Conservation (phyloP, 108 stramenopile species). For the Fragilaria radians region DNA sequence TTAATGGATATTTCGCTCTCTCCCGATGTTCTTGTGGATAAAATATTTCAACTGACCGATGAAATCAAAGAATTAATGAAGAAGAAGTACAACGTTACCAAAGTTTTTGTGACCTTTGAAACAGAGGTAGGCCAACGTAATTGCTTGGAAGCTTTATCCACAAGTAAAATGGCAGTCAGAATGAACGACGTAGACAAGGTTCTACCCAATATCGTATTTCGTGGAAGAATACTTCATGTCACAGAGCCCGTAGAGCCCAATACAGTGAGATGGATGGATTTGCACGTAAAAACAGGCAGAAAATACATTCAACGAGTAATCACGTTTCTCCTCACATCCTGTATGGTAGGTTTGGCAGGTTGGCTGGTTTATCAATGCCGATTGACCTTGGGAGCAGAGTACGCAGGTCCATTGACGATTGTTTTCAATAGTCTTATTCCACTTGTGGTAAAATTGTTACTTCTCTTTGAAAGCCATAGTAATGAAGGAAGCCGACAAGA, state of each 20-base stretch:
- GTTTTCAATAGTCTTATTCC: conserved; percentile 59
- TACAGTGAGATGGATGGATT: conserved; percentile 53
- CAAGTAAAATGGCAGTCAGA: conserved; percentile 32
- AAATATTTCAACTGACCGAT: conserved; percentile 26
- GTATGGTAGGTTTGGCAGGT: conserved; percentile 35
- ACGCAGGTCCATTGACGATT: conserved; percentile 29
- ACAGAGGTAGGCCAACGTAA: conserved; percentile 70
- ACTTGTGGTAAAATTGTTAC: conserved; percentile 40
- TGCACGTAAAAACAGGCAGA: conserved; percentile 12
- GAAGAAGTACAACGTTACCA: conserved; percentile 40
- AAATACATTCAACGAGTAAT: conserved; percentile 25
- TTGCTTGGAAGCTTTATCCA: conserved; percentile 44
- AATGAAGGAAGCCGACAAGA: conserved; percentile 52
- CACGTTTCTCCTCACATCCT: conserved; percentile 37
- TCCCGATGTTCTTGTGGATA: conserved; percentile 30
- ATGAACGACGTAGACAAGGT: conserved; percentile 28
- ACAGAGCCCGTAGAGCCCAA: conserved; percentile 54
- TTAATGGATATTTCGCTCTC: conserved; percentile 29
- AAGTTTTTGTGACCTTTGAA: conserved; percentile 79
- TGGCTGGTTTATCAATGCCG: conserved; percentile 13
- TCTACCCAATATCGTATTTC: conserved; percentile 35
- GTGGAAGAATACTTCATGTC: conserved; percentile 36
- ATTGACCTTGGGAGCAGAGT: conserved; percentile 10
- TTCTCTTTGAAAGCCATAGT: conserved; percentile 53
- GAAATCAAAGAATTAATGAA: conserved; percentile 50